Conservation (phyloP, 192 early-diverging fungal species). For the Coemansia brasiliensis region DNA sequence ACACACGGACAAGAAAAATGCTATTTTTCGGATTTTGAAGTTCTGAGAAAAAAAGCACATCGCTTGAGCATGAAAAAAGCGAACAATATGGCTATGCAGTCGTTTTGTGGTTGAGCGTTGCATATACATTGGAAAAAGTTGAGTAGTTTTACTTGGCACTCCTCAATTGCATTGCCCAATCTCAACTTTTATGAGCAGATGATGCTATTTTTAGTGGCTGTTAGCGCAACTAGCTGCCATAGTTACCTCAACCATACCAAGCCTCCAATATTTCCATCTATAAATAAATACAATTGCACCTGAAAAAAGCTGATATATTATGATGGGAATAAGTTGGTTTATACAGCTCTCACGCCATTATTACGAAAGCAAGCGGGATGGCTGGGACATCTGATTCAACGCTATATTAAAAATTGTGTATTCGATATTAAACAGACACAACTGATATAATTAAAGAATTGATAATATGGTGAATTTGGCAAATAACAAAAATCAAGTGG, state of each 20-base stretch:
- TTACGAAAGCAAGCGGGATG: background rate
- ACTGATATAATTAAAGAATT: background rate
- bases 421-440: background rate
- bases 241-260: background rate
- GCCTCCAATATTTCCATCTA: background rate
- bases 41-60: too few relatives aligned
- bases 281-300: background rate
- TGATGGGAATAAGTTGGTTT: background rate
- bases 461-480: background rate
- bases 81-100: background rate
- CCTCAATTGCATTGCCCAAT: too few relatives aligned
- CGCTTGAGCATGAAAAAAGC: too few relatives aligned
- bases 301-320: background rate
- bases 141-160: background rate
- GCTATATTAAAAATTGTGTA: background rate
- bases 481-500: background rate
- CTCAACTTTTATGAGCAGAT: background rate
- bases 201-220: background rate
- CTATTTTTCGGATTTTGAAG: too few relatives aligned
- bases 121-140: too few relatives aligned
- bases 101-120: background rate
- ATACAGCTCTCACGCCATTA: constrained; percentile 6
- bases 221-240: background rate
- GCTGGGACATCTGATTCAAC: background rate
- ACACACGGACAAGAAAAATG: too few relatives aligned